phyloP scores from a whole-genome alignment of 805 yeast genomes.

The Hemisphaericaspora nanyangensis region DNA sequence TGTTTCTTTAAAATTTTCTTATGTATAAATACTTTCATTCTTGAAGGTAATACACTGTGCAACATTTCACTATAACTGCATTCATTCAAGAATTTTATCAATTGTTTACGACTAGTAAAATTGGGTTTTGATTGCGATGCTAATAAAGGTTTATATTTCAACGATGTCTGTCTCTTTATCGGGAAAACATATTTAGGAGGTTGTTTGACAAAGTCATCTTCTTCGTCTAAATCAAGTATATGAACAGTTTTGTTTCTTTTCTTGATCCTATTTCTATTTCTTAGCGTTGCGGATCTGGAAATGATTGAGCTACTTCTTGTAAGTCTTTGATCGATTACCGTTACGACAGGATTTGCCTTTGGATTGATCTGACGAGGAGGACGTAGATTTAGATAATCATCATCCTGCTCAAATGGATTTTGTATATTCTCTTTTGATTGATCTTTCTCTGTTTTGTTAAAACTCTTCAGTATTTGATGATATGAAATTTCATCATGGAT shows the following conservation, averaged over 20 bases:
- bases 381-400: neutral
- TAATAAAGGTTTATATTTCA: conserved; percentile 21
- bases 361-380: neutral
- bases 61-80: conserved; percentile 19
- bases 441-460: neutral
- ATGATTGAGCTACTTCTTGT: conserved; percentile 24
- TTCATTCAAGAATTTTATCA: conserved; percentile 17
- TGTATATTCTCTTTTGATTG: neutral
- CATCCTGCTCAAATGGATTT: neutral
- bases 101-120: conserved; percentile 17
- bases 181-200: conserved; percentile 28
- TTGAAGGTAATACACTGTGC: conserved; percentile 25
- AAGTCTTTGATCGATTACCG: conserved; percentile 18
- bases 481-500: neutral
- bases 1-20: conserved; percentile 11
- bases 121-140: conserved; percentile 10
- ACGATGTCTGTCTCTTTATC: conserved; percentile 31
- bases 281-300: conserved; percentile 27
- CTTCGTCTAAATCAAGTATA: conserved; percentile 4
- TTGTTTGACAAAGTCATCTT: neutral
- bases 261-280: conserved; percentile 27
- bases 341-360: conserved; percentile 19
- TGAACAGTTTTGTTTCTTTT: conserved; percentile 25
- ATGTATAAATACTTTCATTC: conserved; percentile 24
- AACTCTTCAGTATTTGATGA: neutral